Evolutionary conservation across 1,139 yeast species (phyloP), one percentile per base, ranked within the genome.

Genomic region (Saccharomyces hybrid): DNA sequence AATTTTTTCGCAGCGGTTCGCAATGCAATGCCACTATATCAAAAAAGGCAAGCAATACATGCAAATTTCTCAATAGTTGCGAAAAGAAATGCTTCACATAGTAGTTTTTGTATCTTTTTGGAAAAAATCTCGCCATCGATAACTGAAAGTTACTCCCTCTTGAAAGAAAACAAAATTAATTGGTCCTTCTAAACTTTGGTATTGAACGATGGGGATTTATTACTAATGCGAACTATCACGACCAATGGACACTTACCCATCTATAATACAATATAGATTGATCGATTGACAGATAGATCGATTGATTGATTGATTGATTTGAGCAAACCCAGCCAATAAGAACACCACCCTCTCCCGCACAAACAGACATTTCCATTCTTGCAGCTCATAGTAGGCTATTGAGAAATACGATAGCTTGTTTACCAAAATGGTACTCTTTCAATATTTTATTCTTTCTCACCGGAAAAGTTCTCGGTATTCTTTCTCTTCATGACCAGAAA

Each of bases 121-220:
- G 4, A 20, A 20, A 31, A 49, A 31, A 16, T 41, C 31, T 27
- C 23, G 49, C 29, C 49, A 50, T 27, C 14, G 14, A 7, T 20
- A 5, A 25, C 14, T 27, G 16, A 28, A 28, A 13, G 54, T 23
- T 34, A 44, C 56, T 53, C 59, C 57, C 59, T 42, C 54, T 51
- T 27, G 26, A 53, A 56, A 51, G 58, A 57, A 20, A 26, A 48
- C 58, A 57, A 59, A 57, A 8, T 51, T 41, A 59, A 59, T 59
- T 59, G 60, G 50, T 59, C 60, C 57, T 51, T 53, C 52, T 38
- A 13, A 25, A 29, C 47, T 44, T 47, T 47, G 8, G 29, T 28
- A 5, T 25, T 48, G 34, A 16, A 27, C 26, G 46, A 23, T 25
- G 23, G 23, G 23, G 38, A 25, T 3, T 16, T 38, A 9, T 16